Evolutionary conservation across 2,329 filamentous ascomycete species (phyloP).

Genomic region (Phialocephala sp.): DNA sequence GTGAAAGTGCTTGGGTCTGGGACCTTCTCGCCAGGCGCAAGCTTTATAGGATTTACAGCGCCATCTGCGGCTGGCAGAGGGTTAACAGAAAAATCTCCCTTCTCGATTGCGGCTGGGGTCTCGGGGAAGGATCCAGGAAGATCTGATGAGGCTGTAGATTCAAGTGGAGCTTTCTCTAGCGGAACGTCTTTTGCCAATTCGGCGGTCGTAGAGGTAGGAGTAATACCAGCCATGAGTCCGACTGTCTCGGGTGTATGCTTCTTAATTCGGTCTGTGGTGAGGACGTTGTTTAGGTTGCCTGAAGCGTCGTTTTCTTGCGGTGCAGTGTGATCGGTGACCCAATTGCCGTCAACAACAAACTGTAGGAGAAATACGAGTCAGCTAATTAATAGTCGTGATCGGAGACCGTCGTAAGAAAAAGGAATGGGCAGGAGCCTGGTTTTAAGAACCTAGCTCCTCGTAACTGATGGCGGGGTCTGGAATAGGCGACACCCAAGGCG

Average conservation of each 20-base stretch:
- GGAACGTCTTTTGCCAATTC: constrained; percentile 71
- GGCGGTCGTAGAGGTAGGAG: constrained; percentile 74
- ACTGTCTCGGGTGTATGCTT: constrained; percentile 52
- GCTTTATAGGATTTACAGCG: constrained; percentile 78
- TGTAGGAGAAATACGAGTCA: constrained; percentile 46
- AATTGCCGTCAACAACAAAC: constrained; percentile 95
- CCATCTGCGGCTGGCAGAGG: constrained; percentile 68
- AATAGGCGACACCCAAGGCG: constrained; percentile 35
- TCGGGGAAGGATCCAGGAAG: constrained; percentile 74
- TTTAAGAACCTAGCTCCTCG: constrained; percentile 24
- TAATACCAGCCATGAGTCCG: constrained; percentile 68
- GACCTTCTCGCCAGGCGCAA: constrained; percentile 81
- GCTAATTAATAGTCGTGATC: constrained; percentile 6
- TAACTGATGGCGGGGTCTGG: constrained; percentile 37
- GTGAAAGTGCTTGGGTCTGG: constrained; percentile 70
- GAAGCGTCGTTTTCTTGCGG: constrained; percentile 82
- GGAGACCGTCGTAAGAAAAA: constrained; percentile 3
- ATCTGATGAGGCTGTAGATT: constrained; percentile 48
- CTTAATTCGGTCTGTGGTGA: constrained; percentile 74
- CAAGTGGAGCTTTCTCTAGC: constrained; percentile 53
- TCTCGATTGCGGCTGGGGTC: constrained; percentile 62
- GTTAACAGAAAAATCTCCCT: constrained; percentile 56
- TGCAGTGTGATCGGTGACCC: constrained; percentile 81
- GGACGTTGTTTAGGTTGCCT: constrained; percentile 92
- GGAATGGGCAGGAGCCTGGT: constrained; percentile 17